Base-by-base conservation (phyloP, 208 protist species). In the Wallacemonas sp. region DNA sequence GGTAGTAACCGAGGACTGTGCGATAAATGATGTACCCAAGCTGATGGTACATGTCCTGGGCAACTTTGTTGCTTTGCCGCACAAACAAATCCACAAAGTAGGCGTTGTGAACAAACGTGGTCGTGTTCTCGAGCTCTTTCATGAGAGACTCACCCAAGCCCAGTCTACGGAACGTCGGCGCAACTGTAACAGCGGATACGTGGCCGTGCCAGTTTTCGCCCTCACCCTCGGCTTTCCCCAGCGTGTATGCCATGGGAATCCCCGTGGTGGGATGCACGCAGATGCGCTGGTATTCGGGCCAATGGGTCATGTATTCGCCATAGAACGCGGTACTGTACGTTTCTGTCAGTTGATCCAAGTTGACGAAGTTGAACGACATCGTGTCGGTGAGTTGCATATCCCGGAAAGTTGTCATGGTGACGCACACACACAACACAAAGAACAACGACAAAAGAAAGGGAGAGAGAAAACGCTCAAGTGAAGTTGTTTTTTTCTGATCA, bases 61-160 rank as follows among this genome's bases (percentile, higher is more conserved):
- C 99, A 2, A 99, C 88, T 27, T 77, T 79, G 75, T 99, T 99
- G 47, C 97, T 98, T 62, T 90, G 84, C 28, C 98, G 93, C 12
- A 99, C 99, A 75, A 99, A 99, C 0, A 99, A 84, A 75, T 99
- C 99, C 0, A 99, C 98, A 91, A 99, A 99, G 73, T 99, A 99
- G 15, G 94, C 96, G 63, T 98, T 84, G 73, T 99, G 87, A 31
- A 94, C 77, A 24, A 75, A 54, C 38, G 67, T 68, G 15, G 88
- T 88, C 14, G 85, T 92, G n/a, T 94, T 67, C 68, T 99, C 98
- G 41, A 99, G 71, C 36, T 96, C 79, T 47, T 88, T 72, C 98
- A 99, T 99, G 15, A 99, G 78, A 5, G 81, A 79, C 60, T 92
- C 83, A 1, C 92, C 98, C 0, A 99, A 68, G 9, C 96, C 97